These are phyloP conservation scores for Geosmithia morbida DNA, from an alignment of 2,329 filamentous ascomycete species.

Conservation along the genomic window DNA sequence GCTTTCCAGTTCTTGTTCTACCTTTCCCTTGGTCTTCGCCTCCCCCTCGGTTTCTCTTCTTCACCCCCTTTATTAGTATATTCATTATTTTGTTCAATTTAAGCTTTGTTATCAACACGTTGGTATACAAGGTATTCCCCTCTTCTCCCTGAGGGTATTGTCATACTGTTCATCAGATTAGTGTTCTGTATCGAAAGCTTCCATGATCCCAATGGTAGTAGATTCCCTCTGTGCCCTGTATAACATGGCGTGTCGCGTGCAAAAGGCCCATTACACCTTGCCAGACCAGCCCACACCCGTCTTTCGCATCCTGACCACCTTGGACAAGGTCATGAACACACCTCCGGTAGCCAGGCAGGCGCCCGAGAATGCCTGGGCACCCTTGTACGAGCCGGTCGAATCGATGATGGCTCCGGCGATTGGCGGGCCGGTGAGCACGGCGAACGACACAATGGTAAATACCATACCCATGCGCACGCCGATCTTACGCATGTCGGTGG, in stretches of 20 bases:
- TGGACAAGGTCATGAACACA: slow-evolving; percentile 21
- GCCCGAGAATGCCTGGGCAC: slow-evolving; percentile 34
- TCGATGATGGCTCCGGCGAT: slow-evolving; percentile 34
- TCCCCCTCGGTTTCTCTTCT: neutral
- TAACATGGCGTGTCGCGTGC: neutral
- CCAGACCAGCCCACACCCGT: slow-evolving; percentile 20
- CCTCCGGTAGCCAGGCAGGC: slow-evolving; percentile 23
- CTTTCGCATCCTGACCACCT: slow-evolving; percentile 21
- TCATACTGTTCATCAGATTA: too few relatives aligned
- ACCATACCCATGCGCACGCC: slow-evolving; percentile 44
- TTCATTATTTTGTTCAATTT: neutral
- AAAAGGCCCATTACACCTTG: slow-evolving; percentile 16
- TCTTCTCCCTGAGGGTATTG: too few relatives aligned
- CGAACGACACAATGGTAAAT: slow-evolving; percentile 39
- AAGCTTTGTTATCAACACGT: too few relatives aligned
- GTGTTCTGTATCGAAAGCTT: too few relatives aligned
- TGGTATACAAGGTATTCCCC: too few relatives aligned
- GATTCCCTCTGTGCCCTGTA: neutral
- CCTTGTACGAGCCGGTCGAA: slow-evolving; percentile 22
- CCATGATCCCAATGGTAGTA: neutral
- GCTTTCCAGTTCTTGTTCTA: too few relatives aligned
- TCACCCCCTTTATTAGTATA: neutral
- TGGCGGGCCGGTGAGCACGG: slow-evolving; percentile 35
- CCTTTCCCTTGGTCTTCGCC: too few relatives aligned
- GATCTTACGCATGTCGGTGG: slow-evolving; percentile 32